These are phyloP conservation scores for Colletotrichum australisinense DNA, from an alignment of 2,329 filamentous ascomycete genomes.

Conservation along the genomic window DNA sequence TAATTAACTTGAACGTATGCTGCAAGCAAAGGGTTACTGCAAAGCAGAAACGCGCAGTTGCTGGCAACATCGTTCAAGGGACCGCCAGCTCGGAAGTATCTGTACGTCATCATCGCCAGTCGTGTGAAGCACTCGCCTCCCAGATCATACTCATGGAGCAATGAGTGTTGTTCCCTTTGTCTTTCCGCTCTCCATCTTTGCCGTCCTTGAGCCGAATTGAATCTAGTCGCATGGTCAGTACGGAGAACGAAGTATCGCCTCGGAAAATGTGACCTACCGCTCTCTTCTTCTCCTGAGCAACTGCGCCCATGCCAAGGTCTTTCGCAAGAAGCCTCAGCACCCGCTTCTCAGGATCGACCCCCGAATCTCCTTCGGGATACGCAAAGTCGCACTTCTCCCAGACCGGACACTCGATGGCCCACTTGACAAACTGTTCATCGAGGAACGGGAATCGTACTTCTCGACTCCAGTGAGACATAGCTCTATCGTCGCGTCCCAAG, in stretches of 20 bases:
- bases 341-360: slow-evolving; percentile 83
- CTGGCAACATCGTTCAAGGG: slow-evolving; percentile 35
- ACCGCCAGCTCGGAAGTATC: slow-evolving; percentile 78
- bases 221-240: slow-evolving; percentile 61
- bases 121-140: slow-evolving; percentile 21
- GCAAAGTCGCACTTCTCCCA: slow-evolving; percentile 89
- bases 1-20: slow-evolving; percentile 38
- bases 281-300: slow-evolving; percentile 90
- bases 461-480: slow-evolving; percentile 88
- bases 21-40: slow-evolving; percentile 57
- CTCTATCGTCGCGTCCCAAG: slow-evolving; percentile 90
- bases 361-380: slow-evolving; percentile 36
- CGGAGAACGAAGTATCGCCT: no score
- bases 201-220: slow-evolving; percentile 84
- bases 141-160: slow-evolving; percentile 47
- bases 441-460: slow-evolving; percentile 93
- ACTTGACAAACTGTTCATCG: slow-evolving; percentile 86
- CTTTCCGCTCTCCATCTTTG: slow-evolving; percentile 81
- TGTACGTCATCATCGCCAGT: slow-evolving; percentile 75
- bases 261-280: slow-evolving; percentile 66
- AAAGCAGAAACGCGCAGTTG: slow-evolving; percentile 61
- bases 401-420: slow-evolving; percentile 79
- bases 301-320: slow-evolving; percentile 75
- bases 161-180: slow-evolving; percentile 76
- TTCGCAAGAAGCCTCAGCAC: slow-evolving; percentile 82